Percentiles rank a stretch among this genome's conserved stretches.
Conservation (phyloP, 108 stramenopile genomes). For the Aureococcus anophagefferens region DNA sequence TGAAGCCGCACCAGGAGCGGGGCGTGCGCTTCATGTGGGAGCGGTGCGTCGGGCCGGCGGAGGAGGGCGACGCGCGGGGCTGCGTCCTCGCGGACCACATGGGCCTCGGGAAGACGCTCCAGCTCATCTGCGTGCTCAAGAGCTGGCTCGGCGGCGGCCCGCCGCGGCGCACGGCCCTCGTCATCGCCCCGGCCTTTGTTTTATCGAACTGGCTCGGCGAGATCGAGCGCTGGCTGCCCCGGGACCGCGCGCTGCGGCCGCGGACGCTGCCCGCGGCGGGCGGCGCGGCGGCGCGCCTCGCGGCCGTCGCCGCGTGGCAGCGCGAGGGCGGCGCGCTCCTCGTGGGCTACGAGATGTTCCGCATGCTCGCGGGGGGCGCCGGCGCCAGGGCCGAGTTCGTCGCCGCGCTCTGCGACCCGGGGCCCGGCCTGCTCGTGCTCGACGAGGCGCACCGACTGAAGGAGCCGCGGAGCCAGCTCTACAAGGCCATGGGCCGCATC, state of each 20-base stretch:
- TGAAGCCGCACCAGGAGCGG: slow-evolving; percentile 9
- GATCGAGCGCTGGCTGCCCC: slow-evolving; percentile 7
- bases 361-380: background rate
- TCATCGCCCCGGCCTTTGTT: slow-evolving; percentile 10
- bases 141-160: background rate
- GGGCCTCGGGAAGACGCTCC: slow-evolving; percentile 21
- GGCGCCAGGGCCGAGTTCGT: background rate
- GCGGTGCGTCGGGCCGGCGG: background rate
- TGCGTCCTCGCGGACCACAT: slow-evolving; percentile 20
- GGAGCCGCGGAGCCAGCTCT: slow-evolving; percentile 5
- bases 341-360: slow-evolving; percentile 17
- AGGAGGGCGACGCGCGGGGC: background rate
- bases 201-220: slow-evolving; percentile 9
- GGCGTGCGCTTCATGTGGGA: slow-evolving; percentile 12
- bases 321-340: slow-evolving; percentile 9
- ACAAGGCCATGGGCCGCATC: slow-evolving; percentile 2
- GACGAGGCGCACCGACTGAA: slow-evolving; percentile 16
- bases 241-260: background rate
- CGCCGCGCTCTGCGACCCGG: too few species aligned
- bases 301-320: background rate
- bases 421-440: slow-evolving; percentile 4
- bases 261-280: slow-evolving; percentile 1
- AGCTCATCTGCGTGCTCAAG: slow-evolving; percentile 10
- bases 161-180: background rate
- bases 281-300: too few species aligned